Percentiles rank a stretch among this genome's conserved stretches.
These are phyloP conservation scores for Globisporangium parvum DNA, from an alignment of 352 stramenopile genomes.

Conservation along the genomic window DNA sequence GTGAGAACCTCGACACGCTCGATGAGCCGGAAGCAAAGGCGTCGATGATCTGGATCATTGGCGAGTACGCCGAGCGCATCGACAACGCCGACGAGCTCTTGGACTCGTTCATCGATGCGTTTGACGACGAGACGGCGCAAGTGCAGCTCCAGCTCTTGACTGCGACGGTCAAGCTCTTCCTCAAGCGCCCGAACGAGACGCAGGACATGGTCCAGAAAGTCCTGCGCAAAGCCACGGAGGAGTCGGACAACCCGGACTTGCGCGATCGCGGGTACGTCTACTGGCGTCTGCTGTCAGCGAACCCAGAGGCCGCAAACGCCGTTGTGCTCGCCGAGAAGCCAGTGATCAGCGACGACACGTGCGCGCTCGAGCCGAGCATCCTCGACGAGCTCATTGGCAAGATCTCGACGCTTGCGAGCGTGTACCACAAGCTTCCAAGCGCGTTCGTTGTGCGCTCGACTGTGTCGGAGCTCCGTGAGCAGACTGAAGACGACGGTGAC, in stretches of 20 bases:
- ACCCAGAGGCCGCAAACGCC: constrained; percentile 96
- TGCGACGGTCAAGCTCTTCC: constrained; percentile 98
- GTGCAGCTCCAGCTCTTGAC: constrained; percentile 98
- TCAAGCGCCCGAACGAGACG: constrained; percentile 93
- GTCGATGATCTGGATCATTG: constrained; percentile 99
- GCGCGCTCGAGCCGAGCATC: constrained; percentile 91
- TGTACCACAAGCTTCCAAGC: constrained; percentile 96
- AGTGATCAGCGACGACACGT: constrained; percentile 99
- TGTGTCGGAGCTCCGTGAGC: constrained; percentile 64
- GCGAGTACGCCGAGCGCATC: constrained; percentile 98
- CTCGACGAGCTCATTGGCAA: constrained; percentile 96
- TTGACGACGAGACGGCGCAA: constrained; percentile 95
- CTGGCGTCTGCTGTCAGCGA: constrained; percentile 97
- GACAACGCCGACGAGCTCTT: constrained; percentile 99
- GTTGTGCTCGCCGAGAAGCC: constrained; percentile 98
- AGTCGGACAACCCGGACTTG: constrained; percentile 98
- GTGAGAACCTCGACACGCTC: constrained; percentile 98
- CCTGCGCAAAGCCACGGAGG: constrained; percentile 96
- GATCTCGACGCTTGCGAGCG: constrained; percentile 96
- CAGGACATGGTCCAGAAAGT: constrained; percentile 98
- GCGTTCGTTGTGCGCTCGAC: constrained; percentile 83
- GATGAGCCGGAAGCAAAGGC: constrained; percentile 99
- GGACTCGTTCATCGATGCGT: constrained; percentile 98
- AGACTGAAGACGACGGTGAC: constrained; percentile 56
- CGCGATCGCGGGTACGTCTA: constrained; percentile 99